Evolutionary conservation across 2,329 filamentous ascomycete genomes (phyloP), one percentile per base, ranked within the genome.

Genomic region (Fonsecaea pedrosoi): DNA sequence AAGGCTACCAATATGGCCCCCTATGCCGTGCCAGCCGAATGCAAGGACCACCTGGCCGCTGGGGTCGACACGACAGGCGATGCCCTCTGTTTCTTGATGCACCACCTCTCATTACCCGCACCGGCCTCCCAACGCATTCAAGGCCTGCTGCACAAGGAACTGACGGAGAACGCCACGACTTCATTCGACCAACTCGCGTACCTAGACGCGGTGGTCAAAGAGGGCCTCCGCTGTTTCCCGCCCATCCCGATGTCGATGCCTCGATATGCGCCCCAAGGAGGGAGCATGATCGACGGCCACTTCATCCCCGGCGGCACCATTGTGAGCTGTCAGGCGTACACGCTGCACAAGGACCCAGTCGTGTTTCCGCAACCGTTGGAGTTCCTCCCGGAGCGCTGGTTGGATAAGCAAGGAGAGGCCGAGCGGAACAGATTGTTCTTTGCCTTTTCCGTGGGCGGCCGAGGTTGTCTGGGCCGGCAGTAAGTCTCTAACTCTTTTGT

Each of bases 31-130:
- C 50, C 54, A 32, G 54, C 54, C 32, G 54, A 57, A 34, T 90
- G 87, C 72, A 84, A 90, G 64, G 89, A 91, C 71, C 89, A 91
- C 75, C 87, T 91, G 86, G 87, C 85, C 0, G 89, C 89, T 0
- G 89, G 89, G 0, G 90, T 91, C 67, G 89, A 91, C 72, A 91
- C 89, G 0, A 91, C 89, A 0, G 88, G 89, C 15, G 89, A 91
- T 70, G 87, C 83, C 0, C 79, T 91, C 0, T 90, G 88, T 73
- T 91, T 91, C 73, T 80, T 91, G 12, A 89, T 92, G 86, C 89
- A 88, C 84, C 85, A 90, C 74, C 80, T 92, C 2, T 91, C 89
- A 1, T 85, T 86, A 69, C 60, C 65, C 1, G 77, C 82, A 7
- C 60, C 65, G 1, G 77, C 82, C 7, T 88, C 84, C 4, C 71